Evolutionary conservation across 2,329 filamentous ascomycete genomes (phyloP).

Genomic region (Gnomoniopsis smithogilvyi): DNA sequence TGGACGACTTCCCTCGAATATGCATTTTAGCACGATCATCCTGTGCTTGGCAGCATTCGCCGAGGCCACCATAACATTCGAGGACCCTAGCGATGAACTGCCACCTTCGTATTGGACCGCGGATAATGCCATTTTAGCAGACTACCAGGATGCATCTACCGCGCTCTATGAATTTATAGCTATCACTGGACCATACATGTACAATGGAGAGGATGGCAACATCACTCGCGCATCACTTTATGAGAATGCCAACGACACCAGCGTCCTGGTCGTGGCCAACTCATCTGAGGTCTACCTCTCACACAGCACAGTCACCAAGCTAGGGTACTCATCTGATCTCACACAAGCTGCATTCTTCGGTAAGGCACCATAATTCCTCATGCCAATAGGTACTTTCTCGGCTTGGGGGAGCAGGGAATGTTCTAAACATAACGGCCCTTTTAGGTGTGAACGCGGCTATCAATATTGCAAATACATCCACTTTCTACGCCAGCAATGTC

Average conservation of each 20-base stretch:
- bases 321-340: constrained; percentile 27
- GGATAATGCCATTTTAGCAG: constrained; percentile 21
- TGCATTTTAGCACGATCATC: too few relatives aligned
- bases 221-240: background rate
- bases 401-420: background rate
- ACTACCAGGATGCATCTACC: constrained; percentile 19
- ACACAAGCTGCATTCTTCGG: constrained; percentile 28
- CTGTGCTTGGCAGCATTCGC: too few relatives aligned
- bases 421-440: background rate
- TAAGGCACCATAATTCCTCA: background rate
- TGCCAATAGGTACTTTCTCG: background rate
- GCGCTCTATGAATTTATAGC: background rate
- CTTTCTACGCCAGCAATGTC: constrained; percentile 22
- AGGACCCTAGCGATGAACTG: constrained; percentile 20
- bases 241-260: constrained; percentile 20
- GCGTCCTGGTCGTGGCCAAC: constrained; percentile 19
- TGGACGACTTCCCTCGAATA: too few relatives aligned
- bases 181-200: background rate
- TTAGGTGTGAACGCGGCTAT: constrained; percentile 27
- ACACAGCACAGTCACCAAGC: constrained; percentile 25
- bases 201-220: constrained; percentile 12
- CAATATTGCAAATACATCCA: constrained; percentile 28
- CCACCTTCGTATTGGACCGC: constrained; percentile 16
- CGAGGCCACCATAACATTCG: constrained; percentile 29
- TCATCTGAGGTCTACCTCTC: constrained; percentile 23